A percentile compares a stretch with the other conserved stretches of the same genome.
Evolutionary conservation across 257 asterid genomes (phyloP).

Genomic region (Solanum chmielewskii): DNA sequence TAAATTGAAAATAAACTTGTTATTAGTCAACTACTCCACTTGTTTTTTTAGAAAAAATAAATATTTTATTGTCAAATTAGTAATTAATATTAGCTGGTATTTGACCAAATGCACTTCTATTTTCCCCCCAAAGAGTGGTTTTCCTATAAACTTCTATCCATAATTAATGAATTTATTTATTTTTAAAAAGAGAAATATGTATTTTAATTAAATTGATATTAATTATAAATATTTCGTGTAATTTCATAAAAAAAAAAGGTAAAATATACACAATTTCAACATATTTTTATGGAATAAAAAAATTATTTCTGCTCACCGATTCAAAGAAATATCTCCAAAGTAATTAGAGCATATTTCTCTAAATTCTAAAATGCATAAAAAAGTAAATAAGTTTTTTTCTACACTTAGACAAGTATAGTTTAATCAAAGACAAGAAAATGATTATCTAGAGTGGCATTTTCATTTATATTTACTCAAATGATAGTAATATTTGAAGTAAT

Average conservation of each 20-base stretch:
- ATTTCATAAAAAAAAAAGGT: neutral
- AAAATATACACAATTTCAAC: accelerated
- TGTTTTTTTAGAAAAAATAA: neutral
- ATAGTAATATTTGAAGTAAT: no score
- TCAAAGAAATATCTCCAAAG: neutral
- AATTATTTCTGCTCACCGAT: neutral
- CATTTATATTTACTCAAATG: no score
- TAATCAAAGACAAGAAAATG: no score
- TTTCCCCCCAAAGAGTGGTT: neutral
- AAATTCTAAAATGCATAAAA: neutral
- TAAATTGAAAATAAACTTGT: neutral
- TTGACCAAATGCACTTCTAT: neutral
- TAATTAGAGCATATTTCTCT: neutral
- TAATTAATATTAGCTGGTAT: neutral
- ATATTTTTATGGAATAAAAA: neutral
- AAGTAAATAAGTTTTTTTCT: no score
- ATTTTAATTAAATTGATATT: neutral
- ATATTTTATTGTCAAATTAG: neutral
- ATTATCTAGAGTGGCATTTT: no score
- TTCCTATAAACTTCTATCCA: neutral
- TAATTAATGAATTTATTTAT: neutral
- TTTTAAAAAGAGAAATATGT: neutral
- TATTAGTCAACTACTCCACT: neutral
- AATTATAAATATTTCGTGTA: neutral
- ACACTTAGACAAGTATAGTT: no score